Conservation (phyloP, 2,329 filamentous ascomycete genomes). For the Penicillium sp. region DNA sequence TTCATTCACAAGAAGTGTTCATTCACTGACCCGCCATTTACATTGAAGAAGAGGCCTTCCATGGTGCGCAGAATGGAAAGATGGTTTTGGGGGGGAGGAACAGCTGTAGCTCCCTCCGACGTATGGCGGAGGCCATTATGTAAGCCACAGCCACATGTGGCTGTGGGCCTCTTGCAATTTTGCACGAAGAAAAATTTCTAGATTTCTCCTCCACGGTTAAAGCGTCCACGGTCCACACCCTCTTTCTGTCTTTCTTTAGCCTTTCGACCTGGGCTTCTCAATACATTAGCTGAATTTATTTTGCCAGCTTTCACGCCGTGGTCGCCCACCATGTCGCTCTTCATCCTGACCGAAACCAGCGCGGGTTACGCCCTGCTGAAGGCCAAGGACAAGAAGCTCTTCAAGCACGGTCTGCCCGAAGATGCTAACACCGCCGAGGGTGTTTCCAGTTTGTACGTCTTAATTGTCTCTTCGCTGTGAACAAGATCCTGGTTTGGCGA, state of each 20-base stretch:
- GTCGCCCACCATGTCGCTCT: conserved; percentile 73
- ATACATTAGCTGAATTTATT: conserved; percentile 13
- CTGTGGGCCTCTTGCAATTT: conserved; percentile 41
- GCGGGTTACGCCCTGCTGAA: conserved; percentile 98
- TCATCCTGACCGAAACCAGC: conserved; percentile 91
- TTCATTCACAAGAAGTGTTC: background rate
- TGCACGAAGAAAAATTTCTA: conserved; percentile 43
- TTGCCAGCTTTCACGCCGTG: conserved; percentile 33
- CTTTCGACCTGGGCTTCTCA: conserved; percentile 25
- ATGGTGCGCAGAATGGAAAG: conserved; percentile 53
- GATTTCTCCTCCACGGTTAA: conserved; percentile 37
- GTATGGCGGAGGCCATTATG: conserved; percentile 28
- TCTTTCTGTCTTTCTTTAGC: conserved; percentile 29
- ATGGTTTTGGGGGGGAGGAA: conserved; percentile 20
- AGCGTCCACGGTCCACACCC: conserved; percentile 37
- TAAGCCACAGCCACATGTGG: conserved; percentile 40
- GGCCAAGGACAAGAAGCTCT: conserved; percentile 96
- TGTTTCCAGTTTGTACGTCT: conserved; percentile 79
- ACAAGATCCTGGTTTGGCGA: conserved; percentile 9
- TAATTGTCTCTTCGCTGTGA: conserved; percentile 3
- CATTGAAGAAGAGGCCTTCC: conserved; percentile 94
- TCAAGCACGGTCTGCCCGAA: conserved; percentile 79
- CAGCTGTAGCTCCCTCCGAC: conserved; percentile 25
- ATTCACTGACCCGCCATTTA: conserved; percentile 77
- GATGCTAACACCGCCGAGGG: conserved; percentile 81